A percentile compares a stretch with the other conserved stretches of the same genome.
phyloP scores from a whole-genome alignment of 2,329 filamentous ascomycete genomes.

The Zymoseptoria brevis region DNA sequence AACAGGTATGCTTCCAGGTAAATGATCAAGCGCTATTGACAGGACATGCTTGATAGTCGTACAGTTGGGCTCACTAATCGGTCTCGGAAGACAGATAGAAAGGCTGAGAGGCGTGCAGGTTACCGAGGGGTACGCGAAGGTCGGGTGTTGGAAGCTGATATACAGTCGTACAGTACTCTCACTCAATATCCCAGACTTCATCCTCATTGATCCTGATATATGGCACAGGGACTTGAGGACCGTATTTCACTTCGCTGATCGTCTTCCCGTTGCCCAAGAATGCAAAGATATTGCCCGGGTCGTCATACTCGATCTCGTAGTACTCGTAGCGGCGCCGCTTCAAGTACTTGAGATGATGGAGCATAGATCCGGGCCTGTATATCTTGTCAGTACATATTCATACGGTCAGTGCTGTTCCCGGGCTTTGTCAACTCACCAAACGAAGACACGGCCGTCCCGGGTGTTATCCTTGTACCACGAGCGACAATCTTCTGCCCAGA shows the following conservation, averaged over 20 bases:
- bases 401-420: not conserved
- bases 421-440: conserved; percentile 18
- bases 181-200: conserved; percentile 14
- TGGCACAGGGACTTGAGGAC: conserved; percentile 11
- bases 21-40: too few species aligned
- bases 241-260: conserved; percentile 17
- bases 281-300: conserved; percentile 34
- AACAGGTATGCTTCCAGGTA: too few species aligned
- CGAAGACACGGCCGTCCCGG: conserved; percentile 27
- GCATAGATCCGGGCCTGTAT: conserved; percentile 27
- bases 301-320: conserved; percentile 40
- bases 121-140: too few species aligned
- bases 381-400: not conserved
- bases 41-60: too few species aligned
- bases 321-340: conserved; percentile 40
- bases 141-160: not conserved
- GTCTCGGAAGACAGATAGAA: too few species aligned
- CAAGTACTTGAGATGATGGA: conserved; percentile 21
- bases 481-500: conserved; percentile 17
- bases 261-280: conserved; percentile 45
- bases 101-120: too few species aligned
- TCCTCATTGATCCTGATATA: conserved; percentile 15
- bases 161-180: not conserved
- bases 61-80: too few species aligned
- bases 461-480: conserved; percentile 23